These are phyloP conservation scores for Kurtzmaniella quercitrusa DNA, from an alignment of 1,139 yeast species.

Conservation along the genomic window DNA sequence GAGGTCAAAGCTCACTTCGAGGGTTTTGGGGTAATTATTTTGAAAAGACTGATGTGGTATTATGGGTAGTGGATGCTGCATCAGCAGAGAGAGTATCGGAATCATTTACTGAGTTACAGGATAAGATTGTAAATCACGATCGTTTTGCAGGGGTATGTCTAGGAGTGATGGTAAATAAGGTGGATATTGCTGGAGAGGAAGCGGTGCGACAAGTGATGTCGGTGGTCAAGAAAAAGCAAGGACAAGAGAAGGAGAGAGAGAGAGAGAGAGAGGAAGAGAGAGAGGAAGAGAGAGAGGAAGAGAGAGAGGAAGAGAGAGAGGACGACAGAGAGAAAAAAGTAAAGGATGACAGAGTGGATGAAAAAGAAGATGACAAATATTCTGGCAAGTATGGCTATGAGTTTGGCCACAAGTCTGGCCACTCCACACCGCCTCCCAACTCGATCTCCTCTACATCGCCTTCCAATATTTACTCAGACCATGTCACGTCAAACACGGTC, in stretches of 20 bases:
- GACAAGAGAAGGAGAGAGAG: conserved; percentile 11
- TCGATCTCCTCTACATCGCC: neutral
- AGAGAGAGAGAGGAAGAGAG: neutral
- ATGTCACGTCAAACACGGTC: neutral
- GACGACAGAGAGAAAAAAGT: neutral
- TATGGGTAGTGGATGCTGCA: conserved; percentile 90
- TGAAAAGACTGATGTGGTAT: conserved; percentile 73
- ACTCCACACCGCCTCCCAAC: too few relatives aligned
- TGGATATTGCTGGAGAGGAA: conserved; percentile 36
- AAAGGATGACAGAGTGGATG: too few relatives aligned
- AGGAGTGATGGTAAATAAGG: conserved; percentile 53
- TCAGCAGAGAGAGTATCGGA: conserved; percentile 60
- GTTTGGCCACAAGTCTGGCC: too few relatives aligned
- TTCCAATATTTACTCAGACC: neutral
- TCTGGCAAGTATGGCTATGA: too few relatives aligned
- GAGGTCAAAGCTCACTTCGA: conserved; percentile 77
- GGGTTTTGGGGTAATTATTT: conserved; percentile 91
- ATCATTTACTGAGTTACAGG: conserved; percentile 58
- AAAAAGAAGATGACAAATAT: neutral
- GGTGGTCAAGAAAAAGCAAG: conserved; percentile 14
- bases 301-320: too few relatives aligned
- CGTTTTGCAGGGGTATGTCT: conserved; percentile 64
- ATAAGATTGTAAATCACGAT: conserved; percentile 60
- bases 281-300: neutral
- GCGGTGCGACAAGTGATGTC: conserved; percentile 5